Evolutionary conservation across 164 flowering plant species (phyloP), one percentile per base, ranked within the genome.

Genomic region (Euptelea pleiosperma): DNA sequence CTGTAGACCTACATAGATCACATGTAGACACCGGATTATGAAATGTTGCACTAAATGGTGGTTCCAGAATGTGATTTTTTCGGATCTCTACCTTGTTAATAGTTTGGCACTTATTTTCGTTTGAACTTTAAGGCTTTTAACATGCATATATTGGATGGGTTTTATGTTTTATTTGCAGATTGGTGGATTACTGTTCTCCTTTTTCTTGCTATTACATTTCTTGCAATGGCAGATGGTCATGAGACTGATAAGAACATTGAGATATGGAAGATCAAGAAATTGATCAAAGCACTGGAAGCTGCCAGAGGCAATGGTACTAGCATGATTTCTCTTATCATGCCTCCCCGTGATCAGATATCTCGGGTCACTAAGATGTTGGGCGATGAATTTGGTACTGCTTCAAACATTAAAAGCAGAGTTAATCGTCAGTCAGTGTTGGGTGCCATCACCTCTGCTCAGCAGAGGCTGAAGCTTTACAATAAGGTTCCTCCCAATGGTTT

Each of bases 281-380:
- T 37, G 58, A 54, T 54, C n/a, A 36, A 54, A 36, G 57, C 57
- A 8, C 44, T 54, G 31, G 57, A 54, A 54, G 57, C 57, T 35
- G 52, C 52, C 2, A 25, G 52, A 28, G 52, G 52, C 26, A 48
- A 48, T 48, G 52, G 52, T 48, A 48, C 52, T 25, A 48, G 52
- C 52, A 48, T 48, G 52, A 48, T 48, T 48, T 48, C 52, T 48
- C 52, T 48, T 14, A 48, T 48, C 31, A 48, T 48, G 52, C 52
- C 52, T 14, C 52, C 52, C 25, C 52, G 52, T 3, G 57, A 54
- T 54, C 57, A 54, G 44, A 77, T 54, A 19, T 40, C 58, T 54
- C 58, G 58, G 21, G 57, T 54, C 22, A 54, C 58, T 37, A 54
- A 54, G 58, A 54, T 54, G 58, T 37, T 54, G 44, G 58, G 58